Evolutionary conservation across 2,329 filamentous ascomycete genomes (phyloP), one percentile per base, ranked within the genome.

Genomic region (Sporothrix inflata): DNA sequence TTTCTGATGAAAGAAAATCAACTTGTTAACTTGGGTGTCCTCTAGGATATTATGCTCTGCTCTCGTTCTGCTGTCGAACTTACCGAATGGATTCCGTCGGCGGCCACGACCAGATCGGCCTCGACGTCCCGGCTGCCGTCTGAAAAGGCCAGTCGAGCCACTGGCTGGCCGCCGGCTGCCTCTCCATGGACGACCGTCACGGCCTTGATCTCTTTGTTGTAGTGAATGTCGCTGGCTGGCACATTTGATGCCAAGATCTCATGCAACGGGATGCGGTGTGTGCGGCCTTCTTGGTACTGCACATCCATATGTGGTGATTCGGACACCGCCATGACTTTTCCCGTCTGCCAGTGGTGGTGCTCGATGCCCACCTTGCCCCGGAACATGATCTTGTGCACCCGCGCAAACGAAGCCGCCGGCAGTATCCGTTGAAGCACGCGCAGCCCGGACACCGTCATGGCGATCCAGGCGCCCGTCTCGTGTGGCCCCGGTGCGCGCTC

Each of bases 391-490:
- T n/a, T n/a, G 16, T 34, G 60, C 12, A 69, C 12, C 21, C 38
- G n/a, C 2, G 12, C n/a, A 21, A 57, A 69, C 16, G 24, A 30
- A 3, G 16, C 24, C 4, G 34, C 66, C 1, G 67, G 67, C 19
- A 69, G 67, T 34, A 69, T 34, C 34, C 38, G 49, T n/a, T 34
- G 27, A 3, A 69, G 67, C 19, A 69, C 47, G 21, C 67, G 67
- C 51, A 69, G 67, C 4, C 67, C 67, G 21, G 49, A 57, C 6
- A 69, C 67, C 2, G 49, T 69, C 67, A 69, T 69, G 67, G 67
- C 67, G 51, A 69, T 69, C 67, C 67, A 69, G 4, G 67, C 67
- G 8, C 67, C 67, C 47, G 67, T 69, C 67, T 69, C 67, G 19
- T 69, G 67, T 1, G 67, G 67, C 6, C 67, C 67, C 5, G 67